A percentile compares a stretch with the other conserved stretches of the same genome.
Evolutionary conservation across 2,329 filamentous ascomycete genomes (phyloP).

Genomic region (Ascochyta clinopodiicola): DNA sequence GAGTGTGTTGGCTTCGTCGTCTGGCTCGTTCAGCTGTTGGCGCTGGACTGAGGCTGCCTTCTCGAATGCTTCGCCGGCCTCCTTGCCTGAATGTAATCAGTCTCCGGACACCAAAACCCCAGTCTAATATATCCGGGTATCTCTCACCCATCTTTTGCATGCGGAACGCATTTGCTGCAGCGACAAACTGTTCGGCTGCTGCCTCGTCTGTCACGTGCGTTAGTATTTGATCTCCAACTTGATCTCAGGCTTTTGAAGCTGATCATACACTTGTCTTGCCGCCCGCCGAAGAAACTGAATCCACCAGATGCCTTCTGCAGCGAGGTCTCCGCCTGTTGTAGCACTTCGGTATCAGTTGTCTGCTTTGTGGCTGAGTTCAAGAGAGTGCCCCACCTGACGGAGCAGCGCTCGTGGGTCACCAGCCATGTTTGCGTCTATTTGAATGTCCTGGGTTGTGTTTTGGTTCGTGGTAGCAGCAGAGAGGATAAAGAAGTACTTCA

Average conservation of each 20-base stretch:
- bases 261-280: conserved; percentile 74
- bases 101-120: too few relatives aligned
- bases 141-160: conserved; percentile 80
- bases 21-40: conserved; percentile 83
- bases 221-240: conserved; percentile 8
- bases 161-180: conserved; percentile 91
- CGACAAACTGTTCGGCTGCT: conserved; percentile 84
- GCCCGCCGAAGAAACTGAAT: conserved; percentile 88
- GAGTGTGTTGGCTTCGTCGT: conserved; percentile 88
- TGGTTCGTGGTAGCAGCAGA: background rate
- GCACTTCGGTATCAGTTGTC: conserved; percentile 36
- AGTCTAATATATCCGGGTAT: background rate
- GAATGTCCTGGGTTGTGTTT: background rate
- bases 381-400: conserved; percentile 45
- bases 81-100: conserved; percentile 66
- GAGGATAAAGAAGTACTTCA: conserved; percentile 5
- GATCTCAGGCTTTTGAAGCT: background rate
- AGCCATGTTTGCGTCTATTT: conserved; percentile 39
- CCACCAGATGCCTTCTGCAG: conserved; percentile 76
- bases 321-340: conserved; percentile 80
- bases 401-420: conserved; percentile 47
- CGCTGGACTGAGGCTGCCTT: conserved; percentile 80
- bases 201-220: conserved; percentile 64
- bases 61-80: conserved; percentile 87
- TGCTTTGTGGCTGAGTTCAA: conserved; percentile 39